Conservation (phyloP, 164 flowering plant species). For the Pachysandra terminalis region DNA sequence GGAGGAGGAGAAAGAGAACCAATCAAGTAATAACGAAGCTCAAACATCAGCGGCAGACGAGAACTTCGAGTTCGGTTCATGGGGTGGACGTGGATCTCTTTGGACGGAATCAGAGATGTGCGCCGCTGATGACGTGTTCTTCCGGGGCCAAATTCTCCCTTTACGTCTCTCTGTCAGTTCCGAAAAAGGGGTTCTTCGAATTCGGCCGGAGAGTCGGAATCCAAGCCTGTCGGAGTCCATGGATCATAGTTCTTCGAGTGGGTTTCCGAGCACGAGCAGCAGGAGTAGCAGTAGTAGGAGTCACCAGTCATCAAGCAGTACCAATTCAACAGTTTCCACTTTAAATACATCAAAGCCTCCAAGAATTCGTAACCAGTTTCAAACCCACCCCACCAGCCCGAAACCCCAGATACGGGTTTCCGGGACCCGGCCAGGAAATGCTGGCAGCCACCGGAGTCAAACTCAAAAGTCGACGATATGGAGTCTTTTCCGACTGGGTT, state of each 20-base stretch:
- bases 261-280: conserved; percentile 21
- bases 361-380: conserved; percentile 32
- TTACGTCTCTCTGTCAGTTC: conserved; percentile 58
- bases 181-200: conserved; percentile 22
- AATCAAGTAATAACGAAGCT: conserved; percentile 7
- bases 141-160: conserved; percentile 68
- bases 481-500: conserved; percentile 57
- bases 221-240: conserved; percentile 44
- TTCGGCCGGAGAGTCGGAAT: conserved; percentile 1
- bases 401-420: conserved; percentile 44
- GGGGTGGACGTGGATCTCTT: conserved; percentile 19
- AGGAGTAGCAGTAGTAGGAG: conserved; percentile 54
- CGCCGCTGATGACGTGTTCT: conserved; percentile 75
- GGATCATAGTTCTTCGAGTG: conserved; percentile 33
- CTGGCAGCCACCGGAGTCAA: too few species aligned
- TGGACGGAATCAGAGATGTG: conserved; percentile 48
- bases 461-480: conserved; percentile 35
- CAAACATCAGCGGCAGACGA: conserved; percentile 10
- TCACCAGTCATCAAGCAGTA: conserved; percentile 27
- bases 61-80: conserved; percentile 52
- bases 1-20: too few species aligned
- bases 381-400: conserved; percentile 58
- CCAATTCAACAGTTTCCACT: conserved; percentile 10
- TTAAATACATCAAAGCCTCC: too few species aligned
- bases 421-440: conserved; percentile 1